Evolutionary conservation across 2,329 filamentous ascomycete genomes (phyloP).

Genomic region (Hypoxylon sp.): DNA sequence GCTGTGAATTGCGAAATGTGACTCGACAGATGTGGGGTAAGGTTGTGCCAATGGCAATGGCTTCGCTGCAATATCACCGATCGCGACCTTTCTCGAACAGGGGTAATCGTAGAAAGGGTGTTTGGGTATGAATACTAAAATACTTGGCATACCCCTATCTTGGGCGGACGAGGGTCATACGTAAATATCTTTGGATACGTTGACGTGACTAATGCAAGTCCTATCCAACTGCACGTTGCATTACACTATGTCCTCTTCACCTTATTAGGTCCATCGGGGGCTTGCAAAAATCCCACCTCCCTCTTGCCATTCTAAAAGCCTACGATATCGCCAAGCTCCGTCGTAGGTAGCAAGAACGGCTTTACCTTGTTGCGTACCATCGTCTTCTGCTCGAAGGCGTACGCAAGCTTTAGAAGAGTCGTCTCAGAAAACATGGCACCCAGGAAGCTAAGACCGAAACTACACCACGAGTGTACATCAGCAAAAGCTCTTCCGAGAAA

Average conservation of each 20-base stretch:
- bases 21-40: not conserved
- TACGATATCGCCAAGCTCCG: constrained; percentile 43
- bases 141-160: too few species aligned
- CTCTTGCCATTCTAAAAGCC: not conserved
- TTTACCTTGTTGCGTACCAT: constrained; percentile 40
- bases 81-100: too few species aligned
- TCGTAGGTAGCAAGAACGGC: constrained; percentile 43
- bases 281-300: too few species aligned
- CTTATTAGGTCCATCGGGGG: too few species aligned
- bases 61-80: too few species aligned
- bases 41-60: not conserved
- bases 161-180: too few species aligned
- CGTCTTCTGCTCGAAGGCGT: constrained; percentile 71
- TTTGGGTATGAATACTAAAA: too few species aligned
- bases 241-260: not conserved
- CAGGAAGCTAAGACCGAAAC: constrained; percentile 69
- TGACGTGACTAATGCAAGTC: too few species aligned
- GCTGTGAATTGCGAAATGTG: not conserved
- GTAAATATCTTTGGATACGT: too few species aligned
- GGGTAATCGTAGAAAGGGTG: too few species aligned
- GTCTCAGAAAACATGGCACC: constrained; percentile 68
- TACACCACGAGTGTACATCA: not conserved
- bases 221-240: too few species aligned
- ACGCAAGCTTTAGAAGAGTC: constrained; percentile 69
- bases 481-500: not conserved